Percentiles rank a stretch among this genome's conserved stretches.
Conservation (phyloP, 148 eudicot species). For the Fallopia convolvulus region DNA sequence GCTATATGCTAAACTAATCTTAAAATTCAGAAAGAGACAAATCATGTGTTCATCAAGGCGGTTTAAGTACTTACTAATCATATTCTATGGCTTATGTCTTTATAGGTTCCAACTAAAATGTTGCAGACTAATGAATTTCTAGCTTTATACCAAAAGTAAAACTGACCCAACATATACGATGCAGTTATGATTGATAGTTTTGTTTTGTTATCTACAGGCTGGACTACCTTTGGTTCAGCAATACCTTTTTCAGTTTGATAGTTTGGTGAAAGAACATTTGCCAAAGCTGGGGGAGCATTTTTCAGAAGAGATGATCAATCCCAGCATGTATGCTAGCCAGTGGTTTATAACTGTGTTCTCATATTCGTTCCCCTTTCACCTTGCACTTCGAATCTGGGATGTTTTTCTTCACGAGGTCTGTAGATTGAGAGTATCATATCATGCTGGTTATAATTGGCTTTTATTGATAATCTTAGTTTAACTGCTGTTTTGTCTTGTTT, state of each 20-base stretch:
- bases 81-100: background rate
- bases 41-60: background rate
- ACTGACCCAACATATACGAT: background rate
- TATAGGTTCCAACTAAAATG: background rate
- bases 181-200: background rate
- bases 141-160: background rate
- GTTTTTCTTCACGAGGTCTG: constrained; percentile 91
- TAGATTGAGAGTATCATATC: constrained; percentile 8
- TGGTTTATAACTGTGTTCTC: constrained; percentile 99
- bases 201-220: constrained; percentile 37
- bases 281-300: constrained; percentile 98
- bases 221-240: constrained; percentile 97
- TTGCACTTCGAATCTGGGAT: constrained; percentile 97
- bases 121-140: background rate
- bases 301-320: constrained; percentile 88
- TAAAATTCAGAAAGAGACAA: background rate
- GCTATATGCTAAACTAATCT: background rate
- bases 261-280: constrained; percentile 62
- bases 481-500: constrained; percentile 12
- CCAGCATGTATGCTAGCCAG: constrained; percentile 99
- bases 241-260: constrained; percentile 86
- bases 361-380: constrained; percentile 92
- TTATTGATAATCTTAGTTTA: background rate
- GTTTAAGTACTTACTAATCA: background rate
- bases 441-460: background rate